Percentiles rank a stretch among this genome's conserved stretches.
phyloP scores from a whole-genome alignment of 768 basidiomycete species.

The Termitomyces bulborhizus region DNA sequence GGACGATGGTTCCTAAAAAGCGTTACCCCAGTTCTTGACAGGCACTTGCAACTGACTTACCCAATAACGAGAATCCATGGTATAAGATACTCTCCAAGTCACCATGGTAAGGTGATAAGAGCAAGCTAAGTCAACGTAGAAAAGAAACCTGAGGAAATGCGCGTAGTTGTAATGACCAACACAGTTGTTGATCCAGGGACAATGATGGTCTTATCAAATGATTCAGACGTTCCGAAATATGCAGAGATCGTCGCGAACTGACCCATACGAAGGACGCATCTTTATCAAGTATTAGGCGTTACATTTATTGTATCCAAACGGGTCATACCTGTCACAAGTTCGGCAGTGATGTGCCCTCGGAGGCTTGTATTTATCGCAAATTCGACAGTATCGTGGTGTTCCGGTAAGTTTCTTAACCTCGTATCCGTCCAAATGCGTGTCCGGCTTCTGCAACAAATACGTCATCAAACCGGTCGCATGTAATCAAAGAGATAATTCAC shows the following conservation, averaged over 20 bases:
- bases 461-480: not conserved
- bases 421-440: conserved; percentile 62
- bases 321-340: conserved; percentile 58
- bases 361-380: conserved; percentile 81
- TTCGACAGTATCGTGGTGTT: conserved; percentile 77
- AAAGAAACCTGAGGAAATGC: conserved; percentile 85
- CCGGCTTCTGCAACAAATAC: conserved; percentile 55
- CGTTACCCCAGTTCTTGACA: not conserved
- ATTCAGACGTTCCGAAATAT: conserved; percentile 1
- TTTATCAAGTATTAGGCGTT: conserved; percentile 19
- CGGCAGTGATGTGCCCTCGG: conserved; percentile 91
- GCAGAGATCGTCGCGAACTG: conserved; percentile 16
- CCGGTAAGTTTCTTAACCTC: conserved; percentile 91
- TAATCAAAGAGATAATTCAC: conserved; percentile 33
- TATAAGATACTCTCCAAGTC: conserved; percentile 50
- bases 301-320: not conserved
- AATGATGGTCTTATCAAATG: conserved; percentile 66
- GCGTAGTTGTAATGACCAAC: conserved; percentile 91
- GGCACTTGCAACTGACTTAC: conserved; percentile 28
- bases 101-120: conserved; percentile 86
- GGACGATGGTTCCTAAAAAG: conserved; percentile 55
- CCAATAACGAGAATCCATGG: conserved; percentile 41
- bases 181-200: conserved; percentile 93
- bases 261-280: conserved; percentile 91
- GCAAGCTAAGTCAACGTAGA: conserved; percentile 89